Conservation (phyloP, 148 eudicot genomes). For the Polygonum maritimum region DNA sequence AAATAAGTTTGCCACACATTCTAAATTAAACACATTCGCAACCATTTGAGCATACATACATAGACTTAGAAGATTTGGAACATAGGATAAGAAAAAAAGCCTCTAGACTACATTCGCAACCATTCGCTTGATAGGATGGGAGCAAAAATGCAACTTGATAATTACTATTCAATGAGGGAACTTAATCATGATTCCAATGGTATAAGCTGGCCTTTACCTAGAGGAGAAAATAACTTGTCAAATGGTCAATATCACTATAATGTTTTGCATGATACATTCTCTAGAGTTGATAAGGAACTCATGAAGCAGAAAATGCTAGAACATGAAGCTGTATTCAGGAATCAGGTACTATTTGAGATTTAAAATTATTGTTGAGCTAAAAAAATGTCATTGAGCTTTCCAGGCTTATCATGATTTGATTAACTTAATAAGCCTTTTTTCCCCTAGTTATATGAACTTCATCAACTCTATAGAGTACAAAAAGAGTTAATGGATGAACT, state of each 20-base stretch:
- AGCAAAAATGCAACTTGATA: conserved; percentile 59
- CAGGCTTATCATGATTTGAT: not conserved
- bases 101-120: not conserved
- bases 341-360: conserved; percentile 39
- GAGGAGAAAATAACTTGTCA: conserved; percentile 37
- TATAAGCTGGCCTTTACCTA: conserved; percentile 58
- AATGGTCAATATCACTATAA: conserved; percentile 47
- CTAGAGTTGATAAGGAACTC: conserved; percentile 50
- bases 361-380: too few species aligned
- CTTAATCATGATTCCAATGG: conserved; percentile 58
- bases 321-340: conserved; percentile 78
- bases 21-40: too few species aligned
- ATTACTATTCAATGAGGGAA: conserved; percentile 64
- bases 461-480: conserved; percentile 64
- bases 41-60: too few species aligned
- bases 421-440: not conserved
- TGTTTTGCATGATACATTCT: conserved; percentile 31
- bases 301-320: conserved; percentile 79
- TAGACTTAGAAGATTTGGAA: too few species aligned
- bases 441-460: conserved; percentile 66
- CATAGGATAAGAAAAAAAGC: too few species aligned
- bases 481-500: conserved; percentile 73
- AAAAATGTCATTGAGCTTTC: not conserved
- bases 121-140: conserved; percentile 73
- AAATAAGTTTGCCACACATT: too few species aligned